A percentile compares a stretch with the other conserved stretches of the same genome.
Evolutionary conservation across 2,329 filamentous ascomycete genomes (phyloP).

Genomic region (Cladosporium sp.): DNA sequence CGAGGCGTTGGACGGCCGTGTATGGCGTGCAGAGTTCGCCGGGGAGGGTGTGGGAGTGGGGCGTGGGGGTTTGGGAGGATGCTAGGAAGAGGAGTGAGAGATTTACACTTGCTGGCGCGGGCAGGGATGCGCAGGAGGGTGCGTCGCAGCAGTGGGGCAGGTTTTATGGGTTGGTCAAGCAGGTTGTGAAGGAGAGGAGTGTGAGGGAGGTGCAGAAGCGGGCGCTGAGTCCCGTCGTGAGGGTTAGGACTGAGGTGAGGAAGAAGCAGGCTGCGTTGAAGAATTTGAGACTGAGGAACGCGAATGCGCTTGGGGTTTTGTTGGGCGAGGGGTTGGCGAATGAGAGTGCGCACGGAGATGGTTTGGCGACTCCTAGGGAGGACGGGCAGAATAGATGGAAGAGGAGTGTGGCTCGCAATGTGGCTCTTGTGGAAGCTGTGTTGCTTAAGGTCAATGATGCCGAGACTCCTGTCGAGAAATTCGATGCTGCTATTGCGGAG

Average conservation of each 20-base stretch:
- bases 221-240: constrained; percentile 72
- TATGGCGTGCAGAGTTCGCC: constrained; percentile 87
- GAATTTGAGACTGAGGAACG: constrained; percentile 71
- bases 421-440: constrained; percentile 81
- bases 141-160: constrained; percentile 29
- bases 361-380: constrained; percentile 24
- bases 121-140: constrained; percentile 28
- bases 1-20: constrained; percentile 70
- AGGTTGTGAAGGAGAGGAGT: constrained; percentile 68
- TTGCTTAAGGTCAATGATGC: constrained; percentile 64
- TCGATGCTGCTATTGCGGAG: constrained; percentile 52
- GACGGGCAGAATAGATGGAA: constrained; percentile 55
- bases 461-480: constrained; percentile 50
- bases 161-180: constrained; percentile 77
- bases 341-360: constrained; percentile 36
- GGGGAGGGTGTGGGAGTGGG: constrained; percentile 65
- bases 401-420: constrained; percentile 70
- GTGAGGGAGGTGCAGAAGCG: constrained; percentile 65
- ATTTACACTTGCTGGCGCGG: constrained; percentile 23
- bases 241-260: constrained; percentile 68
- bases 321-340: constrained; percentile 76
- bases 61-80: constrained; percentile 64
- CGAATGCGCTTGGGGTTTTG: constrained; percentile 79
- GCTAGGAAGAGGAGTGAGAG: constrained; percentile 40
- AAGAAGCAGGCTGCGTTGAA: constrained; percentile 68